Conservation (phyloP, 2,329 filamentous ascomycete species). For the Botrytis fragariae region DNA sequence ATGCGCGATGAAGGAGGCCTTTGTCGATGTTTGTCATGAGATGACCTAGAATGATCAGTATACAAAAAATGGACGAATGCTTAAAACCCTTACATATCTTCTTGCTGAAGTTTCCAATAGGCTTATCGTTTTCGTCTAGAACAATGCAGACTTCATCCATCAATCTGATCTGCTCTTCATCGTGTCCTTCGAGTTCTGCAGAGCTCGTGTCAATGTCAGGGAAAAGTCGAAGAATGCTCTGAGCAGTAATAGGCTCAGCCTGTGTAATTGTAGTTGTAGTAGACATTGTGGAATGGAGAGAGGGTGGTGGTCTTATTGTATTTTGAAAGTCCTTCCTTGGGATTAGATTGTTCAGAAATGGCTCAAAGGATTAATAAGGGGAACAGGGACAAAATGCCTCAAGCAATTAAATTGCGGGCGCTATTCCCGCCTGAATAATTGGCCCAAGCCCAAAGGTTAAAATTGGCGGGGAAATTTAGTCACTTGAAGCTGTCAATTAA, state of each 20-base stretch:
- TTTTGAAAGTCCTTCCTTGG: neutral
- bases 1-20: slow-evolving; percentile 92
- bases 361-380: neutral
- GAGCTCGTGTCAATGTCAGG: slow-evolving; percentile 73
- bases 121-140: slow-evolving; percentile 83
- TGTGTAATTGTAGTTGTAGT: slow-evolving; percentile 46
- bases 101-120: slow-evolving; percentile 96
- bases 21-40: slow-evolving; percentile 98
- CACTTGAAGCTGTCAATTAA: neutral
- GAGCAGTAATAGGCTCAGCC: slow-evolving; percentile 70
- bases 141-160: slow-evolving; percentile 99
- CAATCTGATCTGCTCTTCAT: slow-evolving; percentile 93
- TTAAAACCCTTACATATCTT: slow-evolving; percentile 73
- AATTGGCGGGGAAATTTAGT: neutral
- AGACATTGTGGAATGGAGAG: slow-evolving; percentile 31
- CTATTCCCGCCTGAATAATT: neutral
- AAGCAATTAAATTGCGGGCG: neutral
- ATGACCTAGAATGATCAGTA: slow-evolving; percentile 62
- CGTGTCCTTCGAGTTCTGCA: slow-evolving; percentile 81
- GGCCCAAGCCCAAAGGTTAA: neutral
- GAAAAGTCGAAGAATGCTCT: slow-evolving; percentile 84
- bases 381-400: slow-evolving; percentile 9
- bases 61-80: slow-evolving; percentile 20
- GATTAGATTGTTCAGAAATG: neutral
- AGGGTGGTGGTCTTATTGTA: neutral